Evolutionary conservation across 108 stramenopile species (phyloP).

Genomic region (Cyclotella choctawhatcheeana): DNA sequence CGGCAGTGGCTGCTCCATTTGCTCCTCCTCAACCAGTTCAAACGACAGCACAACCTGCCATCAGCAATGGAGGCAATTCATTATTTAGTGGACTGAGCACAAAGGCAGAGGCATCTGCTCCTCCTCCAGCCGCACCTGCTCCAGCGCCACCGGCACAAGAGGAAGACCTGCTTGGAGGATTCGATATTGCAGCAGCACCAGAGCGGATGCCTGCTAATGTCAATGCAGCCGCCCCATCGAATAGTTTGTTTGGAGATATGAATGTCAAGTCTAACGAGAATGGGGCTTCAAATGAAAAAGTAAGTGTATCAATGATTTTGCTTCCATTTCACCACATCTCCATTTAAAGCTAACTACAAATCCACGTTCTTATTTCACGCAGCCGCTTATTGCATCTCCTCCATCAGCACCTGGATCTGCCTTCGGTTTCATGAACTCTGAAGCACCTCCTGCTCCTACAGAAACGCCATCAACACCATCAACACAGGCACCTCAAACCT

Average conservation of each 20-base stretch:
- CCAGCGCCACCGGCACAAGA: constrained; percentile 24
- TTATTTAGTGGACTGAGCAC: constrained; percentile 71
- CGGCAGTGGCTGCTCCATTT: constrained; percentile 34
- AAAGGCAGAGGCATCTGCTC: constrained; percentile 37
- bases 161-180: constrained; percentile 54
- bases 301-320: constrained; percentile 9
- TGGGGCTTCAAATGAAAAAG: constrained; percentile 8
- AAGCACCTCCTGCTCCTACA: constrained; percentile 28
- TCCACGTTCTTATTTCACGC: too few relatives aligned
- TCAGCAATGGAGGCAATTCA: constrained; percentile 20
- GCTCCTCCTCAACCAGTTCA: constrained; percentile 37
- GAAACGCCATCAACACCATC: constrained; percentile 22
- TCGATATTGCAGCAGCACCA: constrained; percentile 20
- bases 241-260: constrained; percentile 59
- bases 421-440: constrained; percentile 79
- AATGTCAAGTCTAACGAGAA: constrained; percentile 39
- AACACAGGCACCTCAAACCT: constrained; percentile 42
- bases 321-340: too few relatives aligned
- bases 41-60: constrained; percentile 26
- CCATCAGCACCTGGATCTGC: constrained; percentile 62
- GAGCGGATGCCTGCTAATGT: not conserved
- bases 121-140: constrained; percentile 22
- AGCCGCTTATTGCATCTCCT: constrained; percentile 13
- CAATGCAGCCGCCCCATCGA: constrained; percentile 24
- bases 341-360: too few relatives aligned